Conservation (phyloP, 148 eudicot species). For the Nyssa sinensis region DNA sequence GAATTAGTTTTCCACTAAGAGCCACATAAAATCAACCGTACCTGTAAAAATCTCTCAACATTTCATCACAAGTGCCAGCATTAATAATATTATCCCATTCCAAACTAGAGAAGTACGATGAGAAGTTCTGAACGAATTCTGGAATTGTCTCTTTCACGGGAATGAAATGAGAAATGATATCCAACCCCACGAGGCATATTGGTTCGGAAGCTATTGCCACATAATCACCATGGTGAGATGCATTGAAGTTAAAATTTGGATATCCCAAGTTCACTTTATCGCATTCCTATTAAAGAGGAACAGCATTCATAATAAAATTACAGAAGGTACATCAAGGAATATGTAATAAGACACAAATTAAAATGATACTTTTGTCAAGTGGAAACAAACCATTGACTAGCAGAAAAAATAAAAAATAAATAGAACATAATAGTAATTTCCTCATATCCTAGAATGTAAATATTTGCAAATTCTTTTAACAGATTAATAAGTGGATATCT, state of each 20-base stretch:
- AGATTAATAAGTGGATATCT: not conserved
- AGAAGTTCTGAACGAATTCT: conserved; percentile 53
- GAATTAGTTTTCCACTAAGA: not conserved
- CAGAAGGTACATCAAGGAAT: conserved; percentile 2
- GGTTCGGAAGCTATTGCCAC: conserved; percentile 97
- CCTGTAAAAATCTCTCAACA: conserved; percentile 62
- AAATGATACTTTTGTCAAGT: conserved; percentile 8
- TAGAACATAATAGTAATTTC: not conserved
- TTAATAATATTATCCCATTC: conserved; percentile 62
- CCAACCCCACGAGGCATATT: conserved; percentile 81
- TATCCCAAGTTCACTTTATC: conserved; percentile 29
- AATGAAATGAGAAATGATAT: conserved; percentile 47
- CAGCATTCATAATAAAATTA: not conserved
- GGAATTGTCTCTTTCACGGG: conserved; percentile 42
- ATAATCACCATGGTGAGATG: conserved; percentile 81
- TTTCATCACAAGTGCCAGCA: conserved; percentile 45
- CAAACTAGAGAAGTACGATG: conserved; percentile 55
- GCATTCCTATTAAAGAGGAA: conserved; percentile 34
- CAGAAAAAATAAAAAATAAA: not conserved
- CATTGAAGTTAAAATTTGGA: conserved; percentile 85
- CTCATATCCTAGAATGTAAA: not conserved
- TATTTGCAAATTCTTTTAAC: not conserved
- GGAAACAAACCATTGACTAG: not conserved
- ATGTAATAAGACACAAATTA: not conserved
- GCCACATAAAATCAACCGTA: conserved; percentile 8